Evolutionary conservation across 2,329 filamentous ascomycete species (phyloP).

Genomic region (Cryphonectria japonica): DNA sequence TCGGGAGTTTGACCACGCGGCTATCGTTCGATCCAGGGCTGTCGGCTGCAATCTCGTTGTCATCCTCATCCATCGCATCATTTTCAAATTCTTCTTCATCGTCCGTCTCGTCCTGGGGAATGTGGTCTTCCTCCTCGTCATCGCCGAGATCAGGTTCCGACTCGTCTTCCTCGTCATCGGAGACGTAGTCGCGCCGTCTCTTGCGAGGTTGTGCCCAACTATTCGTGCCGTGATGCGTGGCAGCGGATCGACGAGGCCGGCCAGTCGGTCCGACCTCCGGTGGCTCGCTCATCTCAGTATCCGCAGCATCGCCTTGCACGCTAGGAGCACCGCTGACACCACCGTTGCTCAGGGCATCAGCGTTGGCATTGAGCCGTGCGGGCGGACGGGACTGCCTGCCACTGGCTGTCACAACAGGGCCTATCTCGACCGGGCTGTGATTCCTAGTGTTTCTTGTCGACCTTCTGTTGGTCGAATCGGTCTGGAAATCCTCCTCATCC

Average conservation of each 20-base stretch:
- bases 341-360: slow-evolving; percentile 55
- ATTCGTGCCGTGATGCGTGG: slow-evolving; percentile 53
- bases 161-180: slow-evolving; percentile 65
- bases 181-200: slow-evolving; percentile 58
- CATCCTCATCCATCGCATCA: slow-evolving; percentile 58
- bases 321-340: slow-evolving; percentile 52
- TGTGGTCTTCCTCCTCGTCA: slow-evolving; percentile 74
- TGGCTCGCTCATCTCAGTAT: slow-evolving; percentile 40
- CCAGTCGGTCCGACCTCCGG: slow-evolving; percentile 48
- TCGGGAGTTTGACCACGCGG: slow-evolving; percentile 74
- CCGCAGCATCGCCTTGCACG: slow-evolving; percentile 47
- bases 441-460: slow-evolving; percentile 76
- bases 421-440: slow-evolving; percentile 73
- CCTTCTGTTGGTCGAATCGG: slow-evolving; percentile 67
- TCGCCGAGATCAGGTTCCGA: slow-evolving; percentile 77
- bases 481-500: slow-evolving; percentile 74
- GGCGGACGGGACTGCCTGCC: slow-evolving; percentile 81
- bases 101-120: slow-evolving; percentile 62
- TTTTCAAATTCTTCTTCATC: slow-evolving; percentile 61
- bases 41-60: slow-evolving; percentile 47
- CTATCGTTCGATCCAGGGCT: slow-evolving; percentile 48
- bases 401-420: slow-evolving; percentile 74
- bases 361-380: slow-evolving; percentile 68
- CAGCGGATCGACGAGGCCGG: slow-evolving; percentile 55
- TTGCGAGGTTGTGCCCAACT: slow-evolving; percentile 48